Evolutionary conservation across 768 basidiomycete species (phyloP), one percentile per base, ranked within the genome.

Genomic region (Russula griseocarnosa): DNA sequence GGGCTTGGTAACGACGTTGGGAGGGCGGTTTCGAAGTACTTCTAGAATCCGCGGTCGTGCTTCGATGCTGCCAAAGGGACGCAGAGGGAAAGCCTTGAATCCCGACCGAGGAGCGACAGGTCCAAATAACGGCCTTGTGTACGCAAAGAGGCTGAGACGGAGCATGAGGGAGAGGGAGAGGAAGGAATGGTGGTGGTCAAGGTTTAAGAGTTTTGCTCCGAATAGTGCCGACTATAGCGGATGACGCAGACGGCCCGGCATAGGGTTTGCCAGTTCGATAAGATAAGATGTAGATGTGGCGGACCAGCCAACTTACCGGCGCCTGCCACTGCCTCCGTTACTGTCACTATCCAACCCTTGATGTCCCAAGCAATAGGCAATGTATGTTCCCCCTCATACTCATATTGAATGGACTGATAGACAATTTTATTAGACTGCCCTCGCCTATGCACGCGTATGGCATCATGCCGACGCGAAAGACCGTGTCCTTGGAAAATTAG

Each of bases 361-460:
- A 92, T 92, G 90, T 92, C 91, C 52, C 90, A 92, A 75, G 83
- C 83, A 53, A 79, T 91, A 51, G 90, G 90, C 73, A 92, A 90
- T 72, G 90, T 90, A 77, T 36, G 83, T 77, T 47, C 22, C n/a
- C 22, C 30, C 24, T 20, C 24, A 44, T 57, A 24, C 26, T 50
- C n/a, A 3, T 18, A 50, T 28, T n/a, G 26, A 44, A 26, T 40
- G 24, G 11, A 5, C 14, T 55, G n/a, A n/a, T 2, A 40, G 3
- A 40, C 9, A 3, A 69, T 22, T 44, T 9, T 55, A 42, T 30
- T 69, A 98, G 94, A 96, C 97, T n/a, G 90, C 87, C 1, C 85
- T 98, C 67, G 95, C 94, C 0, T 94, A 93, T 70, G 89, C 92
- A n/a, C 82, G 95, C 52, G 86, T 94, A 51, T 99, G 96, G 97